Base-by-base conservation (phyloP, 768 basidiomycete genomes). In the Tephrocybe sp. region DNA sequence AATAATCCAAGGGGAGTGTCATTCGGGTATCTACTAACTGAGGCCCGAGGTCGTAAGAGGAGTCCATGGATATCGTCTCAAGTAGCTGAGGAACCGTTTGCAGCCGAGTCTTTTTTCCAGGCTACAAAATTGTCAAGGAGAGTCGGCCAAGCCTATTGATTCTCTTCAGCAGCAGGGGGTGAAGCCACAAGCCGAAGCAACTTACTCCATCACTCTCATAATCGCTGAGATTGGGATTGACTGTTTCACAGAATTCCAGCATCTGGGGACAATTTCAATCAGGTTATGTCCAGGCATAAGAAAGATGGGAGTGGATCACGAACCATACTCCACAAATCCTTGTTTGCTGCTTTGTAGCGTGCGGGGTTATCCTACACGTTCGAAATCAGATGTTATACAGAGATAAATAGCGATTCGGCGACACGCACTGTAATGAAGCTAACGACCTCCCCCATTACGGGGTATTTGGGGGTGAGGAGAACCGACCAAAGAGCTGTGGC, bases 251-350 rank as follows among this genome's bases (percentile, higher is more conserved):
- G 61, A 93, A 93, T 61, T 91, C 90, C 32, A 84, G 73, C 69
- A 87, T 83, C 88, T 91, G 61, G 6, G 15, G 21, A 26, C 24
- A 31, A 27, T 41, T 19, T 25, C 1, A 16, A 32, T 39, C 39
- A 53, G 38, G 44, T 28, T 9, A n/a, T 45, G n/a, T n/a, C n/a
- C n/a, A 31, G 49, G 1, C 21, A 7, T 21, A 16, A 40, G 45
- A 30, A 36, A 21, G 9, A 44, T 24, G 27, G 2, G 13, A 54
- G 15, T 12, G 38, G 15, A 32, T 15, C 26, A 69, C 75, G 12
- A 52, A 87, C 89, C 90, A 92, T 92, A 49, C 67, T 79, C 91
- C 91, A 94, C 8, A 92, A 68, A 67, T 94, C 91, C 60, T 89
- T 89, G 65, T 90, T 92, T 12, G 84, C 81, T 0, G 84, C 87